Evolutionary conservation across 2,329 filamentous ascomycete genomes (phyloP), one percentile per base, ranked within the genome.

Genomic region (Clathrospora elynae): DNA sequence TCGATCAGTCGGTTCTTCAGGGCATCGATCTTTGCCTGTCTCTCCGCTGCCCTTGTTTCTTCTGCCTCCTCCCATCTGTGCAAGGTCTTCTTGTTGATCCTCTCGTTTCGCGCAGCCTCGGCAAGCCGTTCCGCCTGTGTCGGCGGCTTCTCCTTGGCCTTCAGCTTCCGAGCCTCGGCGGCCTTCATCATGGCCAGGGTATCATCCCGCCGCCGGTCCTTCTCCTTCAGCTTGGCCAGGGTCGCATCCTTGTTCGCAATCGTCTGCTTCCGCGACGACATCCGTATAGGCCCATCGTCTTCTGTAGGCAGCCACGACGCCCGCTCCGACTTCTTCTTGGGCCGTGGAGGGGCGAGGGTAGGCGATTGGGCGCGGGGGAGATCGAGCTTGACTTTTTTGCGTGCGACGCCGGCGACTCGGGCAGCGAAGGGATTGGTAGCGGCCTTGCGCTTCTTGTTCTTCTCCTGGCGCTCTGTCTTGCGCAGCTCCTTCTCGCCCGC

Each of bases 61-160:
- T 99, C 93, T 5, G 90, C 88, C 68, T 90, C 87, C 69, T 97
- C 91, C 91, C 92, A 97, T 42, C 89, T 81, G 64, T 92, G 96
- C 62, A 96, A 74, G 70, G 87, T 97, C 77, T 89, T 95, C 57
- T 86, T 82, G 70, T 99, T 96, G 59, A 85, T 79, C 70, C 87
- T 86, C 71, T 97, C 93, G 5, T 95, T 85, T 37, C 85, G 75
- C 12, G 86, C 88, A 1, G 91, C 91, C 70, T 95, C 89, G 18
- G 83, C 85, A 18, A 96, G 77, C 24, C 90, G 82, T 67, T 97
- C 86, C 30, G 83, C 89, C 70, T 96, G 92, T 5, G 90, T 95
- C 82, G 95, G 84, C 18, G 86, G 80, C 45, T 86, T 87, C 40
- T 88, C 88, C 70, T 90, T 89, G 51, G 83, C 74, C 40, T 87